Evolutionary conservation across 768 basidiomycete species (phyloP), one percentile per base, ranked within the genome.

Genomic region (Dacryopinax primogenitus): DNA sequence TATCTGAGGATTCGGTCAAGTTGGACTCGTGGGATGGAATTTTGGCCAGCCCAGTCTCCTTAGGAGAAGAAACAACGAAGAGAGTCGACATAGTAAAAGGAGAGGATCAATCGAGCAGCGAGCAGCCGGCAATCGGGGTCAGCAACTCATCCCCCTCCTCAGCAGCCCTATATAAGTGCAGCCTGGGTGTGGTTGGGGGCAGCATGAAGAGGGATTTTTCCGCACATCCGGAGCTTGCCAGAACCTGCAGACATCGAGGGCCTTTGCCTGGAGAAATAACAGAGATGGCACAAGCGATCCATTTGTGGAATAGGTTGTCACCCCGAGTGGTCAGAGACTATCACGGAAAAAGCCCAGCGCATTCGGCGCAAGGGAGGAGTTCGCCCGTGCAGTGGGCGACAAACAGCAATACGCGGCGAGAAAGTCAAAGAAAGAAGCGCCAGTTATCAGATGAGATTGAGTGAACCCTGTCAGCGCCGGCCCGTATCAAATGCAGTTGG

Each of bases 381-480:
- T 26, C 51, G 26, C 30, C 15, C 51, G 23, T 58, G 51, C 4
- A 30, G 9, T 30, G 30, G 51, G 26, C 51, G 51, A 21, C 32
- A 32, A 30, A 58, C 26, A 30, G 51, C 51, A 32, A 21, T 30
- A 18, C 32, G 51, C 51, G 21, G 32, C 26, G 30, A 32, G 51
- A 58, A 58, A 3, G 51, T 58, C 26, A 21, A 58, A 3, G 51
- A 58, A 32, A 18, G 51, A 58, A 58, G 51, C 51, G 11, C 18
- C 26, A 26, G 32, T 58, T 58, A 30, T 58, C 51, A 58, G 51
- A 58, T 58, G 51, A 30, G 51, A 58, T 58, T 30, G 51, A 13
- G 51, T 28, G 51, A 58, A 13, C 51, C 51, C 9, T 58, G 51
- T 58, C 21, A 21, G 32, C 26, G 51, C 51, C 26, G 15, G 51